These are phyloP conservation scores for Dipodascopsis tothii DNA, from an alignment of 805 yeast genomes.

Conservation along the genomic window DNA sequence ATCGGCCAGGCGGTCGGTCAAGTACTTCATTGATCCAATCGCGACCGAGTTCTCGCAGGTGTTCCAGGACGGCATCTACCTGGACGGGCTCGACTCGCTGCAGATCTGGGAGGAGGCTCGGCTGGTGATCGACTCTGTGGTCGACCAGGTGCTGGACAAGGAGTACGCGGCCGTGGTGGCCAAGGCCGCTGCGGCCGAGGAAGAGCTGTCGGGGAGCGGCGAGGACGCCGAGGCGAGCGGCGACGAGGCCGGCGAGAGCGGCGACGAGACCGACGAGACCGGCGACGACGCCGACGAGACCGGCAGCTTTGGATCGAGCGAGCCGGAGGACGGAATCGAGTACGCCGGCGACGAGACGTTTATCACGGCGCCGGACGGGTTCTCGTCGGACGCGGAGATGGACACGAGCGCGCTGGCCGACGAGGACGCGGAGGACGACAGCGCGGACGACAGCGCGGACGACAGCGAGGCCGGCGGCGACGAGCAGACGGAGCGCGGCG, in stretches of 20 bases:
- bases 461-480: constrained; percentile 12
- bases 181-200: constrained; percentile 28
- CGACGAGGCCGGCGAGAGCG: constrained; percentile 24
- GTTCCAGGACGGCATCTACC: constrained; percentile 57
- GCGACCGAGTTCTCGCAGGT: constrained; percentile 50
- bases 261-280: constrained; percentile 26
- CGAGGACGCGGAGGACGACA: constrained; percentile 21
- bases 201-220: too few species aligned
- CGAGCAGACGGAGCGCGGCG: constrained; percentile 28
- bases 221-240: constrained; percentile 24
- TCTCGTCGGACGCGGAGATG: constrained; percentile 7
- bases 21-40: constrained; percentile 52
- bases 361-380: constrained; percentile 7
- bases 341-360: background rate
- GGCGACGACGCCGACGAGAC: constrained; percentile 22
- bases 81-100: constrained; percentile 80
- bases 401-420: constrained; percentile 11
- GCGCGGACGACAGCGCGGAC: constrained; percentile 20
- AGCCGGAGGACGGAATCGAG: constrained; percentile 13
- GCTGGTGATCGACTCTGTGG: constrained; percentile 71
- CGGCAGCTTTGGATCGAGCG: constrained; percentile 10
- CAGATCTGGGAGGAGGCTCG: constrained; percentile 93
- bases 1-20: constrained; percentile 31
- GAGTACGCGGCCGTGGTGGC: constrained; percentile 48
- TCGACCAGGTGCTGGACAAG: constrained; percentile 52